These are phyloP conservation scores for Vaccinium macrocarpon DNA, from an alignment of 148 eudicot genomes.

Conservation along the genomic window DNA sequence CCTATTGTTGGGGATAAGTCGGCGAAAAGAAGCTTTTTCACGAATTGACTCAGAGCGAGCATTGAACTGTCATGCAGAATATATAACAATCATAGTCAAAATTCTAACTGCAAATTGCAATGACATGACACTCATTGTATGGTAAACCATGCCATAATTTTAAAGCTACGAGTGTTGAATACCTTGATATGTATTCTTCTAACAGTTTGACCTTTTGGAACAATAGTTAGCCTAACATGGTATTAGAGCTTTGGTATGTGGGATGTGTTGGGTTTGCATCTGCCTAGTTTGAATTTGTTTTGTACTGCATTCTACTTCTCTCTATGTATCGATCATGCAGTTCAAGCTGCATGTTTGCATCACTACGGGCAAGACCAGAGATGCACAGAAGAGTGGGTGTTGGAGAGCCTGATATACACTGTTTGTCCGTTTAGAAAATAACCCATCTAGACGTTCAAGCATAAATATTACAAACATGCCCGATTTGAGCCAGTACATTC, in stretches of 20 bases:
- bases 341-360: neutral
- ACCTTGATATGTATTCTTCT: neutral
- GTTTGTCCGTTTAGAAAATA: neutral
- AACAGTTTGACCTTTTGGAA: neutral
- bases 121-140: neutral
- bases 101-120: slow-evolving; percentile 1
- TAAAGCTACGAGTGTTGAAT: neutral
- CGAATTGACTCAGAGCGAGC: slow-evolving; percentile 80
- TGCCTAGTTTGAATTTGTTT: neutral
- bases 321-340: neutral
- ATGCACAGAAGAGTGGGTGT: neutral
- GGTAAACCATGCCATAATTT: neutral
- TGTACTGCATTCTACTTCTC: neutral
- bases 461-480: neutral
- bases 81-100: neutral
- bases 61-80: slow-evolving; percentile 59
- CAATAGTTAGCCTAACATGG: neutral
- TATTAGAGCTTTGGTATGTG: neutral
- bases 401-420: neutral
- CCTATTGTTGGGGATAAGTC: slow-evolving; percentile 80
- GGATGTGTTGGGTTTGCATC: neutral
- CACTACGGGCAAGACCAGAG: neutral
- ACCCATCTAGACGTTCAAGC: neutral
- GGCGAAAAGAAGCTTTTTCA: slow-evolving; percentile 94
- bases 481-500: neutral